Conservation (phyloP, 176 grass and related monocot species). For the Rhynchospora tenuis region DNA sequence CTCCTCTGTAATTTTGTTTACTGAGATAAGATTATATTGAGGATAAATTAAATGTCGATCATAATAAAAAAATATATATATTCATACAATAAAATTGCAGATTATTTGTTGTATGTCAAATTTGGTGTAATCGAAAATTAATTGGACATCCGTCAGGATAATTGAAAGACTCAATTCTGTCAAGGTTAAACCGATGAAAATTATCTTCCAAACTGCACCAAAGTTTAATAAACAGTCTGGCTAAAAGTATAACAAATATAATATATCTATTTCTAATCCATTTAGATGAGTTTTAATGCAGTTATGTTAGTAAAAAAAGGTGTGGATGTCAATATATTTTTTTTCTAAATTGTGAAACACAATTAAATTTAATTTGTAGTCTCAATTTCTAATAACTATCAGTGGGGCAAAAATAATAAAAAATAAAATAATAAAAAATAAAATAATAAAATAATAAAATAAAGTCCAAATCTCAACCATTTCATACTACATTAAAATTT, state of each 20-base stretch:
- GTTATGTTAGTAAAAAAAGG: neutral
- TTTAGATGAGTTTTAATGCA: neutral
- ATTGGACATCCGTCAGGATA: neutral
- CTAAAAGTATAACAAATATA: neutral
- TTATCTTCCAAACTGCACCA: neutral
- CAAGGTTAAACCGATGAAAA: neutral
- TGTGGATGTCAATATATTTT: neutral
- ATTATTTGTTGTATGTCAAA: neutral
- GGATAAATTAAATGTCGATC: too few relatives aligned
- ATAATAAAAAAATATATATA: too few relatives aligned
- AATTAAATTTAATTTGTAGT: too few relatives aligned
- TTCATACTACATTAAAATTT: too few relatives aligned
- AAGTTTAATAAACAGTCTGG: neutral
- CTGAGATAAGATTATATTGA: too few relatives aligned
- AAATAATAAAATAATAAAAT: too few relatives aligned
- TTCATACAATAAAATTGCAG: too few relatives aligned
- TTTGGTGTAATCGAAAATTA: neutral
- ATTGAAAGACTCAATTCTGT: neutral
- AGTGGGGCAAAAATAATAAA: too few relatives aligned
- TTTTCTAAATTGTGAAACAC: too few relatives aligned
- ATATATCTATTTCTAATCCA: neutral
- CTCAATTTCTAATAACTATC: too few relatives aligned
- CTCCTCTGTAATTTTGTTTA: neutral
- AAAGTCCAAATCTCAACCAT: too few relatives aligned
- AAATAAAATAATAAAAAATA: too few relatives aligned